Evolutionary conservation across 164 flowering plant genomes (phyloP), one percentile per base, ranked within the genome.

Genomic region (Magnolia kwangsiensis): DNA sequence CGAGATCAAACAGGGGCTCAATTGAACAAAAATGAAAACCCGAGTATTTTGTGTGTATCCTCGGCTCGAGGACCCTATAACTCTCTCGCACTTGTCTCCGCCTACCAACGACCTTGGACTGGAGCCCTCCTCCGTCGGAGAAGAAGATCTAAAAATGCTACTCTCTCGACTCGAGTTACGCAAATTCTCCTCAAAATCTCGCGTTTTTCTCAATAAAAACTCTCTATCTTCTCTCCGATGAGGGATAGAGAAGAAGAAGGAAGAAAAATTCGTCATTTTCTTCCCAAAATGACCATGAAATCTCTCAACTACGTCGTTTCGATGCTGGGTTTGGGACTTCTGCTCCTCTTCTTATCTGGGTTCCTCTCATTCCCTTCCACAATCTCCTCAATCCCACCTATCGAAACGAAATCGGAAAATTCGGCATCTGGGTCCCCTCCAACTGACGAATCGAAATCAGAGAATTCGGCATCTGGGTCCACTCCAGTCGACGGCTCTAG

Each of bases 321-420:
- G 10, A 90, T 95, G 95, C 50, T 87, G 64, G 82, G 82, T 74
- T 71, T 89, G 69, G 74, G 85, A 8, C n/a, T 92, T 78, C 13
- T 89, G 50, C 27, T 90, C 82, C 84, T 95, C 82, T 83, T 90
- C 84, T 69, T 89, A 75, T 83, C 89, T 16, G 89, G 89, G 27
- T 83, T 87, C 81, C 81, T 92, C 72, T 82, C 85, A 71, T 87
- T 90, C 84, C 92, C 95, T 20, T 79, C 83, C 45, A 77, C 80
- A 0, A 65, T 86, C 21, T 75, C 87, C 73, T 82, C 89, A 1
- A 68, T 81, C 69, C 81, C 81, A 21, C 55, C 90, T 19, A 7
- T 77, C 49, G 69, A 21, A 2, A 18, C 69, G 16, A 78, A 75
- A 50, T 27, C 82, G 2, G 63, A 29, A 31, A 37, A 21, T 20